Evolutionary conservation across 2,329 filamentous ascomycete genomes (phyloP), one percentile per base, ranked within the genome.

Genomic region (Amauroascus verrucosus): DNA sequence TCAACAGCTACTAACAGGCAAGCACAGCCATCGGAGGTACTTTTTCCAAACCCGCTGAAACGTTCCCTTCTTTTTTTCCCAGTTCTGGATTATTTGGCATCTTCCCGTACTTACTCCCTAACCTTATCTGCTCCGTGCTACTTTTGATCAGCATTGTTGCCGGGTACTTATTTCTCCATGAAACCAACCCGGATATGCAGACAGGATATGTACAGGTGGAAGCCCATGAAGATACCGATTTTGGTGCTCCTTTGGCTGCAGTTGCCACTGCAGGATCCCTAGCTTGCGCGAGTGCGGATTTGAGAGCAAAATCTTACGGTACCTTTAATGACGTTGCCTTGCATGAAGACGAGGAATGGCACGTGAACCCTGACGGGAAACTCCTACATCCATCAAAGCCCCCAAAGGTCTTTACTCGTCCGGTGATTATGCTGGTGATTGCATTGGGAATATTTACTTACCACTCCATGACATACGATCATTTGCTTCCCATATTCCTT

Each of bases 391-490:
- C 45, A 54, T 2, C 59, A 61, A 48, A 65, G 66, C 13, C 64
- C 71, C 26, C 75, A 74, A 55, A 57, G 55, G 75, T 77, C 49
- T 80, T 84, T 60, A 83, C 77, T 1, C 76, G 72, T 68, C 79
- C 79, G 38, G 83, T 95, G 56, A 74, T 86, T 59, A 83, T 86
- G 68, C 79, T 95, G 51, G 82, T 93, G 37, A 64, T 88, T n/a
- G 85, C 90, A 1, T 73, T 96, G 46, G 87, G 85, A 43, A 87
- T 96, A 58, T 95, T 95, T 72, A 93, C 88, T 3, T 95, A 95
- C 66, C 90, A 96, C 70, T 88, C 85, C 35, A 96, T 96, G 89
- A 89, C 86, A 0, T 96, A 88, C 69, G 91, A 96, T 64, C 87
- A 95, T 65, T 78, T 96, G 0, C 76, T 95, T 51, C 90, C 90